These are phyloP conservation scores for Pachysandra terminalis DNA, from an alignment of 164 flowering plant genomes.

Conservation along the genomic window DNA sequence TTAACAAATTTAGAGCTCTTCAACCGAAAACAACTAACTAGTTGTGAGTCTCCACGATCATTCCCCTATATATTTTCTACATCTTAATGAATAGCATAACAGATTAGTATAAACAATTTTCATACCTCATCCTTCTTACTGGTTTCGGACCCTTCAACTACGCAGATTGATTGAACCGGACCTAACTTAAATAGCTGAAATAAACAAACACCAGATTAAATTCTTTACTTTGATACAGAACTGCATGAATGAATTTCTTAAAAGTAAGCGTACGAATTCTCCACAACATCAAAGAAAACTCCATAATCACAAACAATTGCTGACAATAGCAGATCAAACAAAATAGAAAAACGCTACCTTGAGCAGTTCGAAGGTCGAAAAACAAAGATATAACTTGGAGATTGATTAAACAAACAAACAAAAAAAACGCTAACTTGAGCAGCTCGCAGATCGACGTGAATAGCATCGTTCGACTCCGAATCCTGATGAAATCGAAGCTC, in stretches of 20 bases:
- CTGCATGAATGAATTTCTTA: not conserved
- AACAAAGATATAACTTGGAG: not conserved
- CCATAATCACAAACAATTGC: not conserved
- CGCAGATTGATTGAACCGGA: conserved; percentile 53
- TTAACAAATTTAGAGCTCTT: not conserved
- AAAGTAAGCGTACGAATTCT: not conserved
- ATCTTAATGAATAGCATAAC: not conserved
- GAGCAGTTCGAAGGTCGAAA: too few species aligned
- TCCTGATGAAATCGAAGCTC: conserved; percentile 46
- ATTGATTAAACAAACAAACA: not conserved
- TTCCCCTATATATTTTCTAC: not conserved
- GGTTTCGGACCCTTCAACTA: conserved; percentile 39
- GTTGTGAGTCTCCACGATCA: not conserved
- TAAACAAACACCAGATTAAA: not conserved
- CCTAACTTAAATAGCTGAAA: conserved; percentile 67
- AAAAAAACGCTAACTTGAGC: conserved; percentile 43
- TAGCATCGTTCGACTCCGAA: conserved; percentile 23
- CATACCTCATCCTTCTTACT: conserved; percentile 37
- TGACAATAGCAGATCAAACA: too few species aligned
- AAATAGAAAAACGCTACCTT: too few species aligned
- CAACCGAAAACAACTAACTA: too few species aligned
- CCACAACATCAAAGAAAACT: not conserved
- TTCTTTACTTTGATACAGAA: not conserved
- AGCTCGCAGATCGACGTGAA: conserved; percentile 38
- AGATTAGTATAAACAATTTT: not conserved